Conservation (phyloP, 1,284 basidiomycete species). For the Ustilago curta region DNA sequence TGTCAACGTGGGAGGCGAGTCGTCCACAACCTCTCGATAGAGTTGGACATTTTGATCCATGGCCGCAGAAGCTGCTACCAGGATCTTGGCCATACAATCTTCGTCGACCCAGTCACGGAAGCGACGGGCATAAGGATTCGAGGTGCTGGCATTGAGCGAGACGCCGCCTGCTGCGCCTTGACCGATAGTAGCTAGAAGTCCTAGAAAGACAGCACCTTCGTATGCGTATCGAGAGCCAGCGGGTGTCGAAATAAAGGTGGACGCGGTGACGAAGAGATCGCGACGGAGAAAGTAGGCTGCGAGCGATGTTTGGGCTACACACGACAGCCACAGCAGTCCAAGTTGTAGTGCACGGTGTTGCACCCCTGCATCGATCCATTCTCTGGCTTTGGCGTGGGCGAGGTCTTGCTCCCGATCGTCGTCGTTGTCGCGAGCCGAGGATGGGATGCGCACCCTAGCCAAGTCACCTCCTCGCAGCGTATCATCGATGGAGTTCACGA, state of each 20-base stretch:
- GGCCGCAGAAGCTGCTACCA: slow-evolving; percentile 32
- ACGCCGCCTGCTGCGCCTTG: slow-evolving; percentile 37
- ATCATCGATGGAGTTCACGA: slow-evolving; percentile 59
- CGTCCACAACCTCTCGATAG: slow-evolving; percentile 45
- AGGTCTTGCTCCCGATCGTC: slow-evolving; percentile 27
- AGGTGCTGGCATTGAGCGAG: slow-evolving; percentile 43
- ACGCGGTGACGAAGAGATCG: slow-evolving; percentile 58
- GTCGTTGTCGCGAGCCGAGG: slow-evolving; percentile 24
- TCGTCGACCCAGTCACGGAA: slow-evolving; percentile 56
- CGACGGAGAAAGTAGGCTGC: slow-evolving; percentile 63
- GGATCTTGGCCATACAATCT: slow-evolving; percentile 48
- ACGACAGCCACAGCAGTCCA: slow-evolving; percentile 57
- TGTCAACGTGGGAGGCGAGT: slow-evolving; percentile 39
- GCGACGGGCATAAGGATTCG: slow-evolving; percentile 51
- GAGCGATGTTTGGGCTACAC: slow-evolving; percentile 54
- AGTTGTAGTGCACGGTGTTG: slow-evolving; percentile 55
- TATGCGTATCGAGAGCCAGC: slow-evolving; percentile 47
- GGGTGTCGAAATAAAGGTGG: slow-evolving; percentile 38
- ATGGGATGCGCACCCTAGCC: slow-evolving; percentile 37
- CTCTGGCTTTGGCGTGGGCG: slow-evolving; percentile 32
- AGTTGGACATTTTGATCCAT: slow-evolving; percentile 32
- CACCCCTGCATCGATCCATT: slow-evolving; percentile 44
- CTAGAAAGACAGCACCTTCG: slow-evolving; percentile 59
- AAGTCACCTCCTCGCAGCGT: slow-evolving; percentile 50
- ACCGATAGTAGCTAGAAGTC: slow-evolving; percentile 63